Evolutionary conservation across 352 stramenopile genomes (phyloP).

Genomic region (Phytophthora hybrid): DNA sequence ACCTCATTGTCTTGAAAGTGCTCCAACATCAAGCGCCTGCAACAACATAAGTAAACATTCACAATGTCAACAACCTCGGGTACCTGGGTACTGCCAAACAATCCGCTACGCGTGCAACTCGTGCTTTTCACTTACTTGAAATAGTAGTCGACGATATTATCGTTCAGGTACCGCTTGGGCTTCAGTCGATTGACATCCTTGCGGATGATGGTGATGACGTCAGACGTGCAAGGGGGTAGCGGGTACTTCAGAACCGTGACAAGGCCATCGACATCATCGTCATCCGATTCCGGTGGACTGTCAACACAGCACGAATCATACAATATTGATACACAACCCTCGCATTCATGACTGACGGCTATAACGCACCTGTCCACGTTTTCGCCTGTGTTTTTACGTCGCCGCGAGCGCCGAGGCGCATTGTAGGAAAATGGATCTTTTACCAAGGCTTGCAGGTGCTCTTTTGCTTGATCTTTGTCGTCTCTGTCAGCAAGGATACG

Average conservation of each 20-base stretch:
- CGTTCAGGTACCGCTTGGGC: conserved; percentile 89
- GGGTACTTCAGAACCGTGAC: conserved; percentile 72
- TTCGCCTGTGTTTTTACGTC: conserved; percentile 12
- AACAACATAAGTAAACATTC: conserved; percentile 8
- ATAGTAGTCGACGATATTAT: conserved; percentile 94
- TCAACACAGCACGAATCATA: conserved; percentile 13
- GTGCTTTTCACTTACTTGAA: conserved; percentile 73
- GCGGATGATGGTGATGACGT: conserved; percentile 81
- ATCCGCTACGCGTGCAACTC: no score
- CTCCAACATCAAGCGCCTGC: conserved; percentile 67
- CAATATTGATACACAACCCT: conserved; percentile 2
- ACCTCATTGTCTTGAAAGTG: conserved; percentile 46
- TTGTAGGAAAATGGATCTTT: conserved; percentile 35
- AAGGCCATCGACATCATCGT: conserved; percentile 39
- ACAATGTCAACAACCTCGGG: background rate
- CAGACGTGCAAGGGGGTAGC: conserved; percentile 69
- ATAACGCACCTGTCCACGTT: conserved; percentile 26
- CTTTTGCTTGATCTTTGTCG: conserved; percentile 41
- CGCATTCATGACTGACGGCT: background rate
- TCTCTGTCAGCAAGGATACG: conserved; percentile 22
- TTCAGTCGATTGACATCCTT: conserved; percentile 68
- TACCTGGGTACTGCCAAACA: no score
- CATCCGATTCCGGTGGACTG: conserved; percentile 41
- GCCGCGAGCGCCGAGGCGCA: conserved; percentile 10
- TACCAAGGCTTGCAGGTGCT: conserved; percentile 35